Percentiles rank a stretch among this genome's conserved stretches.
Evolutionary conservation across 2,329 filamentous ascomycete species (phyloP).

Genomic region (Thielaviopsis musarum): DNA sequence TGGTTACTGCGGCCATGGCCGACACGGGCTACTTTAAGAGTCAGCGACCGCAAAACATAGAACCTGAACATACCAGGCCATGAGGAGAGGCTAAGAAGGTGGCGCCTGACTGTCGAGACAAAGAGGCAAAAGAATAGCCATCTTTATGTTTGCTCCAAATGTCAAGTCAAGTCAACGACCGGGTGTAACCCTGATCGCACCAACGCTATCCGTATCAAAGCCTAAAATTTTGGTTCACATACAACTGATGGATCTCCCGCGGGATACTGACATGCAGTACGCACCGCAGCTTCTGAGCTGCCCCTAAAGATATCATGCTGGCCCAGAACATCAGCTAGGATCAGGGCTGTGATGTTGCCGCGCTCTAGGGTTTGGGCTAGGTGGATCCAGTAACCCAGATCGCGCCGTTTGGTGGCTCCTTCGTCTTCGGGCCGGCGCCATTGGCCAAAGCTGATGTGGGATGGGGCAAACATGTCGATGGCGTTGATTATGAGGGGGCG

Average conservation of each 20-base stretch:
- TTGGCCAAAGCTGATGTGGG: slow-evolving; percentile 47
- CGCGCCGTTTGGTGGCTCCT: slow-evolving; percentile 38
- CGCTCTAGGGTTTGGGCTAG: slow-evolving; percentile 44
- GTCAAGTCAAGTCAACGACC: no score
- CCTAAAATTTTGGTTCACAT: background rate
- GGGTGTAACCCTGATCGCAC: no score
- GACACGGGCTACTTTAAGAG: slow-evolving; percentile 32
- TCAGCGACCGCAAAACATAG: background rate
- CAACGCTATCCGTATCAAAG: no score
- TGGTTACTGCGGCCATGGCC: slow-evolving; percentile 51
- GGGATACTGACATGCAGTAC: slow-evolving; percentile 50
- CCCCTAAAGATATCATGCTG: slow-evolving; percentile 56
- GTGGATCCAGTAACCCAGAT: slow-evolving; percentile 45
- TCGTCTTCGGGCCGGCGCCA: slow-evolving; percentile 48
- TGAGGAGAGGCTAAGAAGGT: background rate
- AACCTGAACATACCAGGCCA: background rate
- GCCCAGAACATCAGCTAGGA: slow-evolving; percentile 49
- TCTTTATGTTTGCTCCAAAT: no score
- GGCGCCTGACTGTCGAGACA: no score
- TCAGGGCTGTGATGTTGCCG: slow-evolving; percentile 46
- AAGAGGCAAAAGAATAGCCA: no score
- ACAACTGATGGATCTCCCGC: slow-evolving; percentile 46
- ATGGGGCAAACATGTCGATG: slow-evolving; percentile 49
- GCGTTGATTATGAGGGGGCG: slow-evolving; percentile 39
- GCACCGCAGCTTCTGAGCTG: slow-evolving; percentile 35